Base-by-base conservation (phyloP, 2,329 filamentous ascomycete species). In the Talaromyces pinophilus region DNA sequence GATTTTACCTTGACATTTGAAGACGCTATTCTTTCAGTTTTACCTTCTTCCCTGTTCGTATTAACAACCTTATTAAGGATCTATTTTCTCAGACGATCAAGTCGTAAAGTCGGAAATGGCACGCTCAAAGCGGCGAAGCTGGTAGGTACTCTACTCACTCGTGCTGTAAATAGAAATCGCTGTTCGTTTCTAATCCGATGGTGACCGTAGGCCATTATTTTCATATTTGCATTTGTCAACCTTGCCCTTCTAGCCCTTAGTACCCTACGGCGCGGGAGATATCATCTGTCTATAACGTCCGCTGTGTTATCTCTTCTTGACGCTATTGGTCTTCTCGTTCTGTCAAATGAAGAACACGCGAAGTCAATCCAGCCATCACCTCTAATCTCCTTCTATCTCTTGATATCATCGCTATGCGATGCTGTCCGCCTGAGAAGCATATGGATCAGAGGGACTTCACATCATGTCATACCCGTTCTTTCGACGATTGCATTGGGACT, bases 1-100 rank as follows among this genome's bases (percentile, higher is more conserved):
- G 52, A 35, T 6, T 19, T 57, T 57, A 57, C 30, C 7, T n/a
- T 57, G 28, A 57, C 52, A n/a, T 57, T 57, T 17, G 28, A 57
- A 19, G 10, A 13, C 17, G 19, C 15, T 17, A 57, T 57, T 35
- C 52, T 57, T 57, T 35, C 52, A 35, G 5, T 57, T 4, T 19
- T 35, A 2, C 52, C 52, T 2, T 57, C 52, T 15, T 57, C 28
- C 2, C 52, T 57, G 33, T 57, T 57, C 13, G 33, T 38, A 1
- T 1, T 35, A 11, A 35, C 30, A 38, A n/a, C 15, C 19, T 0
- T 57, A 13, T 7, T 17, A 3, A 57, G 15, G 5, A 35, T 57
- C 15, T 57, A 57, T 59, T 1, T 38, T 13, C 33, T 59, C 2
- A 2, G 2, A 3, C 54, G 54, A 59, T 22, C 30, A 59, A 59